Base-by-base conservation (phyloP, 441 rosid species). In the Geranium incanum region DNA sequence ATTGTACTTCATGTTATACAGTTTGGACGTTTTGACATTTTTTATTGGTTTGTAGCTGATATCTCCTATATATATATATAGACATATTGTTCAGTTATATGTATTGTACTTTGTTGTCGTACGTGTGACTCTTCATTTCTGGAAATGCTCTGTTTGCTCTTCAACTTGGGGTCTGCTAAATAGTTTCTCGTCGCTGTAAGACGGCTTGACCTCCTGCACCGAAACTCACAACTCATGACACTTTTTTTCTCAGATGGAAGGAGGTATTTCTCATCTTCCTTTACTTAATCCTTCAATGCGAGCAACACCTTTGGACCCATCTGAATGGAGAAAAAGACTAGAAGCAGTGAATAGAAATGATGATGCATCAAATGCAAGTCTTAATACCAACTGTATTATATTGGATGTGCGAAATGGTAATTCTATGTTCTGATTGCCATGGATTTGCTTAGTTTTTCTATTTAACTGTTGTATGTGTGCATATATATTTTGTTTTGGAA, bases 351-450 rank as follows among this genome's bases (percentile, higher is more conserved):
- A 75, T 36, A 77, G 76, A 69, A 72, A 65, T 38, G 72, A 68
- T 43, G 64, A 76, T 70, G 73, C 76, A 62, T 75, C 87, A 76
- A 68, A 79, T 67, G 82, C 84, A 33, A 70, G 39, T 57, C 38
- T 69, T 71, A 75, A 75, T 69, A 66, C 81, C 70, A 81, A 76
- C 72, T 82, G 73, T 79, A 82, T 91, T 62, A 66, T 93, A 69
- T 72, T 91, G 84, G 98, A 93, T 71, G 86, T 93, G 77, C 88
- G 98, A 86, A 91, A 93, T 63, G 93, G 98, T 93, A 86, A 37
- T 43, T 70, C 33, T 52, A 16, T 19, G 8, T 66, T 67, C 43
- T n/a, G 67, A 11, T 69, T 4, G 41, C 66, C 66, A 18, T 78
- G 0, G 66, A 75, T 43, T 52, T 43, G 43, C 8, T 62, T 67